These are phyloP conservation scores for Euphrasia confusa DNA, from an alignment of 257 asterid species.

Conservation along the genomic window DNA sequence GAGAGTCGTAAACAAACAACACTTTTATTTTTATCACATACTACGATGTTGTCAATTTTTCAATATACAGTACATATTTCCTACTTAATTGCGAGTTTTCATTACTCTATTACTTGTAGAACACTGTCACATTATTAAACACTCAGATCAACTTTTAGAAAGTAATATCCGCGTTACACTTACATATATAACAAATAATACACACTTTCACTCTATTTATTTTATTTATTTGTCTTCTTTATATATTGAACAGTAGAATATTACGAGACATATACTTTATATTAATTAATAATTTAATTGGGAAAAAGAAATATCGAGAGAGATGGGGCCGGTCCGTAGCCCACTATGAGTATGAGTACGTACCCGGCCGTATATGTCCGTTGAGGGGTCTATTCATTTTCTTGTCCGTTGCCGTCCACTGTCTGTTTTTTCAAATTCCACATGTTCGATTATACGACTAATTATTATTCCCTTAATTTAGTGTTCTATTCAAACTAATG, in stretches of 20 bases:
- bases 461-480: background rate
- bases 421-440: constrained; percentile 21
- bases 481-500: too few relatives aligned
- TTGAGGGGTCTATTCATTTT: constrained; percentile 31
- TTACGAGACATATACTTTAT: background rate
- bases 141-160: too few relatives aligned
- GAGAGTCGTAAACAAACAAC: too few relatives aligned
- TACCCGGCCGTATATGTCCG: constrained; percentile 32
- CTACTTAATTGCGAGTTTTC: too few relatives aligned
- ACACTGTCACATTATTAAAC: too few relatives aligned
- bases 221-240: background rate
- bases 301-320: background rate
- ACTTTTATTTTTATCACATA: too few relatives aligned
- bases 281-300: background rate
- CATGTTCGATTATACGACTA: constrained; percentile 21
- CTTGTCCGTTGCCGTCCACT: constrained; percentile 29
- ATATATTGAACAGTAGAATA: background rate
- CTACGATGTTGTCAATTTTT: too few relatives aligned
- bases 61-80: too few relatives aligned
- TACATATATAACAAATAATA: too few relatives aligned
- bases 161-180: too few relatives aligned
- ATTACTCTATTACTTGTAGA: background rate
- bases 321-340: background rate
- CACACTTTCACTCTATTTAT: too few relatives aligned
- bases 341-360: constrained; percentile 19